Evolutionary conservation across 768 basidiomycete species (phyloP), one percentile per base, ranked within the genome.

Genomic region (Kwoniella sp.): DNA sequence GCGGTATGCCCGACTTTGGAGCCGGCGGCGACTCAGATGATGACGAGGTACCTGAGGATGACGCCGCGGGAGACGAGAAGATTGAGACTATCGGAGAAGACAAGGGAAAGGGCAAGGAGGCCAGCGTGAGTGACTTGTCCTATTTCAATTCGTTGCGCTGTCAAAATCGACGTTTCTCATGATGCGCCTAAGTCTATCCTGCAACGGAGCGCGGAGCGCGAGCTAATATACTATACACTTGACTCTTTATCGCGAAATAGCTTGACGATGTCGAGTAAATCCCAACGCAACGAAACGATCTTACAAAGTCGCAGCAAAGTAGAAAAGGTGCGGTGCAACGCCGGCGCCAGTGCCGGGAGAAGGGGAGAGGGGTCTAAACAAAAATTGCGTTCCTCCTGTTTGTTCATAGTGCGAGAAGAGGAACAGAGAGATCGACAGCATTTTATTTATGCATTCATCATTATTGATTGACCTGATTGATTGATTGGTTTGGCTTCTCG

Each of bases 1-100:
- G 67, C 13, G 68, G 69, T 46, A 58, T 59, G 59, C 62, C 55
- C 33, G 69, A 54, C 55, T 62, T 62, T 51, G 62, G 62, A 27
- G 52, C 60, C 6, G 60, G 60, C 22, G 58, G 30, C 13, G 63
- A 63, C 22, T 56, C 55, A 25, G 67, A 64, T 27, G 73, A 75
- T 46, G 72, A 76, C 50, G 69, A 74, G 21, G 69, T 61, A 44
- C 58, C 62, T 2, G 76, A 69, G 15, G 72, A 68, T 27, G 69
- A 70, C 8, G 40, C 10, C 49, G 72, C 68, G 52, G 78, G 58
- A 36, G 73, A 67, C 25, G 78, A 65, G 33, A 70, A 65, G 19
- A 76, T 69, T 25, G 59, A 59, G 19, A 72, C 55, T 5, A 67
- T 60, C 13, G 74, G 33, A 21, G 74, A 67, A 19, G 69, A 48